Conservation (phyloP, 1,139 yeast species). For the Kurtzmaniella quercitrusa region DNA sequence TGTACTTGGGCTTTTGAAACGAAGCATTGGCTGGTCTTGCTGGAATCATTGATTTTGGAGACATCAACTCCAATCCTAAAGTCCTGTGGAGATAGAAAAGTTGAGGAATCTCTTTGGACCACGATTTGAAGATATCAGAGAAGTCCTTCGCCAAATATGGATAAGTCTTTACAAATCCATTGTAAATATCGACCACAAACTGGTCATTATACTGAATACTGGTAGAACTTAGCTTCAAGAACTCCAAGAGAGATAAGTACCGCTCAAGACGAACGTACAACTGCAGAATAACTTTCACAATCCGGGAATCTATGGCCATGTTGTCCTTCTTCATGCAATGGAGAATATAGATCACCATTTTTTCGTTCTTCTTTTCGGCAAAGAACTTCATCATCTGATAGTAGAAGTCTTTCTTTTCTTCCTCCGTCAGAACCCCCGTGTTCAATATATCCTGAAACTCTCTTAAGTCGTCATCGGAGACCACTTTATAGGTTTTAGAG, state of each 20-base stretch:
- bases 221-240: slow-evolving; percentile 18
- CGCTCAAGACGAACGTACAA: slow-evolving; percentile 22
- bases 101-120: slow-evolving; percentile 15
- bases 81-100: background rate
- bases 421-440: slow-evolving; percentile 9
- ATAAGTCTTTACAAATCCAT: slow-evolving; percentile 29
- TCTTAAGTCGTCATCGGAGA: slow-evolving; percentile 4
- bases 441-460: slow-evolving; percentile 13
- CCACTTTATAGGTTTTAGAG: slow-evolving; percentile 3
- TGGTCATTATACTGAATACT: slow-evolving; percentile 17
- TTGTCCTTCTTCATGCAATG: slow-evolving; percentile 21
- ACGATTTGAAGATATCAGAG: slow-evolving; percentile 16
- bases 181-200: slow-evolving; percentile 22
- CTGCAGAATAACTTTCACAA: slow-evolving; percentile 19
- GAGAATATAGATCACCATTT: slow-evolving; percentile 22
- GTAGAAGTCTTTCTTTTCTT: slow-evolving; percentile 13
- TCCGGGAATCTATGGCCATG: slow-evolving; percentile 14
- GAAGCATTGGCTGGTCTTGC: background rate
- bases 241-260: slow-evolving; percentile 22
- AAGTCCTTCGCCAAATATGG: slow-evolving; percentile 30
- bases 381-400: slow-evolving; percentile 17
- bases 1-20: slow-evolving; percentile 16
- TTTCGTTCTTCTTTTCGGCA: slow-evolving; percentile 14
- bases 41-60: background rate
- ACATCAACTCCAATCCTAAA: background rate